Evolutionary conservation across 2,329 filamentous ascomycete genomes (phyloP).

Genomic region (Aspergillus sclerotialis): DNA sequence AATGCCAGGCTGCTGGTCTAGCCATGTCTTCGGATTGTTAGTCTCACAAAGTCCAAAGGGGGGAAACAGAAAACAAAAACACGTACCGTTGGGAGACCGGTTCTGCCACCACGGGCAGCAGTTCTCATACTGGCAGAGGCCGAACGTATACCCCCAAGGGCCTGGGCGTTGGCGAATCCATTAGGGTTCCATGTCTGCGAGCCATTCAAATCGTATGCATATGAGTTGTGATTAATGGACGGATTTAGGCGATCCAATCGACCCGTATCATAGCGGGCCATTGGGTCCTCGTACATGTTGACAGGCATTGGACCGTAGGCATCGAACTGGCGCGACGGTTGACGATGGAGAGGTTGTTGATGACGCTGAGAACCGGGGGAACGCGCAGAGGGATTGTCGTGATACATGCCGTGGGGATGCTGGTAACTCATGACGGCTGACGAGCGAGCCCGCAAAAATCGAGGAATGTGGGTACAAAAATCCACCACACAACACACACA

Average conservation of each 20-base stretch:
- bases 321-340: constrained; percentile 73
- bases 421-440: constrained; percentile 31
- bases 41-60: constrained; percentile 2
- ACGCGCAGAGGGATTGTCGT: constrained; percentile 63
- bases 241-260: constrained; percentile 52
- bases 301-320: constrained; percentile 59
- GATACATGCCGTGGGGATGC: constrained; percentile 49
- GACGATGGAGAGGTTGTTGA: constrained; percentile 59
- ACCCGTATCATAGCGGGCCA: constrained; percentile 50
- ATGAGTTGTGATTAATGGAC: constrained; percentile 51
- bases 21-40: constrained; percentile 48
- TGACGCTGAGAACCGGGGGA: constrained; percentile 68
- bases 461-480: constrained; percentile 26
- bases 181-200: constrained; percentile 75
- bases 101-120: constrained; percentile 44
- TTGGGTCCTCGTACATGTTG: constrained; percentile 66
- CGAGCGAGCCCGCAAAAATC: constrained; percentile 12
- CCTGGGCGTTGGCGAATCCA: constrained; percentile 59
- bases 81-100: constrained; percentile 68
- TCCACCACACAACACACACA: constrained; percentile 24
- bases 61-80: constrained; percentile 1
- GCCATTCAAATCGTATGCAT: constrained; percentile 62
- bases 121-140: constrained; percentile 52
- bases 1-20: constrained; percentile 50
- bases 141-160: constrained; percentile 57